These are phyloP conservation scores for Gymnopus androsaceus DNA, from an alignment of 1,284 basidiomycete genomes.

Conservation along the genomic window DNA sequence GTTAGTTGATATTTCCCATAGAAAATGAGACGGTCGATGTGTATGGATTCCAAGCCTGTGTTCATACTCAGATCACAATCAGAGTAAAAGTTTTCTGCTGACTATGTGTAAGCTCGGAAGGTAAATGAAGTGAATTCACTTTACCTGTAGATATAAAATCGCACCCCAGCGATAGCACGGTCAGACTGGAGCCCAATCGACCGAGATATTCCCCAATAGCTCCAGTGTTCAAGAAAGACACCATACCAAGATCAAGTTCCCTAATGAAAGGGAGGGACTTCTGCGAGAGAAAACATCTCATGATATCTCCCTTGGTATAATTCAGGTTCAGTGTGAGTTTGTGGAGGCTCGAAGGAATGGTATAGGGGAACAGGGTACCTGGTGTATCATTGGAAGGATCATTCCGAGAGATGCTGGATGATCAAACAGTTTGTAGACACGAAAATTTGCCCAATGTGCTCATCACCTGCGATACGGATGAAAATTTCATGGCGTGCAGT, in stretches of 20 bases:
- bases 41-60: conserved; percentile 7
- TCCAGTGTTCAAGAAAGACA: conserved; percentile 21
- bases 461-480: too few relatives aligned
- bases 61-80: conserved; percentile 9
- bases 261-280: conserved; percentile 22
- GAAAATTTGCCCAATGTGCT: too few relatives aligned
- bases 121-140: not conserved
- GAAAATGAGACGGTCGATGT: conserved; percentile 12
- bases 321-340: conserved; percentile 20
- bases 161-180: conserved; percentile 23
- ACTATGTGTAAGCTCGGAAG: not conserved
- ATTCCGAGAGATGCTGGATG: too few relatives aligned
- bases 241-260: conserved; percentile 22
- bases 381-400: too few relatives aligned
- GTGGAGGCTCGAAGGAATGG: conserved; percentile 11
- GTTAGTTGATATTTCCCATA: conserved; percentile 12
- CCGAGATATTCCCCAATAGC: conserved; percentile 23
- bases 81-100: conserved; percentile 17
- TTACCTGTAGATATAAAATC: conserved; percentile 27
- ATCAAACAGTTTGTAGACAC: too few relatives aligned
- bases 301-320: conserved; percentile 26
- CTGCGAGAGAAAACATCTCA: too few relatives aligned
- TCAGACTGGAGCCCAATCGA: conserved; percentile 17
- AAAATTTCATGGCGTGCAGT: too few relatives aligned
- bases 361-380: too few relatives aligned